phyloP scores from a whole-genome alignment of 2,329 filamentous ascomycete genomes.

The Cytospora piceicola region DNA sequence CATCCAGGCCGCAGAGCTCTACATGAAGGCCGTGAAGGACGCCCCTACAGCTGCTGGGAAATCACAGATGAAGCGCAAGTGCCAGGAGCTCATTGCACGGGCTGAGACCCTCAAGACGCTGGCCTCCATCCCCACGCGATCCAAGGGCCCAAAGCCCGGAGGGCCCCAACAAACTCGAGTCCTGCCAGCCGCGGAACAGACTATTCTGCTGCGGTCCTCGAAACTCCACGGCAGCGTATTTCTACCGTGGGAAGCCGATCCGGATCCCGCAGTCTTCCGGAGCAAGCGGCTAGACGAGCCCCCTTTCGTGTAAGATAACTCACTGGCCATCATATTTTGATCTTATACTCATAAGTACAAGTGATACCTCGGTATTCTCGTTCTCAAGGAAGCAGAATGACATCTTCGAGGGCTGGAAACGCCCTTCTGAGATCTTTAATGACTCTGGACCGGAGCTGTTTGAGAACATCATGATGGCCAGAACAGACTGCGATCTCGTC shows the following conservation, averaged over 20 bases:
- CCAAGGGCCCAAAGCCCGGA: conserved; percentile 34
- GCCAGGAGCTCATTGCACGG: conserved; percentile 67
- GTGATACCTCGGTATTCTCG: conserved; percentile 70
- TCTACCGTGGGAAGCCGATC: conserved; percentile 77
- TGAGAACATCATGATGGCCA: conserved; percentile 38
- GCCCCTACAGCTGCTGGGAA: conserved; percentile 66
- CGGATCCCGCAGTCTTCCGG: conserved; percentile 65
- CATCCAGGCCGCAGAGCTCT: conserved; percentile 77
- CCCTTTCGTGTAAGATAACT: conserved; percentile 64
- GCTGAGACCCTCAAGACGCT: conserved; percentile 75
- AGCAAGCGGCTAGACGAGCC: conserved; percentile 48
- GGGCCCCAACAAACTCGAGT: conserved; percentile 56
- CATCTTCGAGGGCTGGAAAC: conserved; percentile 83
- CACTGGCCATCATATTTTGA: conserved; percentile 16
- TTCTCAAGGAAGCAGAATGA: conserved; percentile 75
- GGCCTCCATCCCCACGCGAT: conserved; percentile 31
- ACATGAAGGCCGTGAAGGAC: conserved; percentile 74
- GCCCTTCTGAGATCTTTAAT: conserved; percentile 70
- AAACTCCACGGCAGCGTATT: conserved; percentile 83
- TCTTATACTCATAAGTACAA: conserved; percentile 43
- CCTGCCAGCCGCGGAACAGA: conserved; percentile 71
- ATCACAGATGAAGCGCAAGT: conserved; percentile 67
- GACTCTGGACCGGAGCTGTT: conserved; percentile 32
- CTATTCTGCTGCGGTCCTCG: conserved; percentile 76
- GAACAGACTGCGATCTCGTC: conserved; percentile 75